Conservation (phyloP, 257 asterid species). For the Fraxinus pennsylvanica region DNA sequence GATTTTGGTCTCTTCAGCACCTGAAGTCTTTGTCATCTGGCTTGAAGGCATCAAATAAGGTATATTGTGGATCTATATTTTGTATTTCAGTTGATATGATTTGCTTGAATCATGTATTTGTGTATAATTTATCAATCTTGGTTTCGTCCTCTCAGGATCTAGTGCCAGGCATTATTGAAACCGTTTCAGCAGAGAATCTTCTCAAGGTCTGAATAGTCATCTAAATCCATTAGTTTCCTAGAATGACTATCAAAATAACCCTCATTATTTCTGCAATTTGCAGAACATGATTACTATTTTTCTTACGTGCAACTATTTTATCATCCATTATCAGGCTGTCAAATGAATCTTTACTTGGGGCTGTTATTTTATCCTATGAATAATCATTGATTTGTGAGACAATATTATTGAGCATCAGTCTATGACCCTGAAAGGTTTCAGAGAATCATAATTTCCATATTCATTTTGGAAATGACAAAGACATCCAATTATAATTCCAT, state of each 20-base stretch:
- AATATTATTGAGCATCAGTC: not conserved
- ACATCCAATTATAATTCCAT: not conserved
- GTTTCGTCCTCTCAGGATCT: conserved; percentile 48
- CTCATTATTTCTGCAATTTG: not conserved
- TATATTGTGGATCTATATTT: conserved; percentile 21
- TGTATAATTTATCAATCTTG: conserved; percentile 24
- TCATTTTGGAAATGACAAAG: not conserved
- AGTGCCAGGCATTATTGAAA: conserved; percentile 35
- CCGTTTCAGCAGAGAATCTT: conserved; percentile 85
- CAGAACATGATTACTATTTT: not conserved
- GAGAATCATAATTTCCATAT: not conserved
- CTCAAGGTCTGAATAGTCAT: conserved; percentile 62
- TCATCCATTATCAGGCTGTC: conserved; percentile 4
- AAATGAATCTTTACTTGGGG: conserved; percentile 7
- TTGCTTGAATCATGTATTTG: not conserved
- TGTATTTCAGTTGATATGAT: conserved; percentile 1
- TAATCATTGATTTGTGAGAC: not conserved
- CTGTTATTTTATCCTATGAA: not conserved
- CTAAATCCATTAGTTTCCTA: not conserved
- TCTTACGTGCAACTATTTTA: not conserved
- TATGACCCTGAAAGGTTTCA: not conserved
- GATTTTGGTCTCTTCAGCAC: conserved; percentile 68
- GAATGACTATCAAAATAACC: not conserved
- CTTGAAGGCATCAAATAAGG: conserved; percentile 39
- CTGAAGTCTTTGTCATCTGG: conserved; percentile 31